Percentiles rank a stretch among this genome's conserved stretches.
These are phyloP conservation scores for Gelatoporia subvermispora DNA, from an alignment of 768 basidiomycete genomes.

Conservation along the genomic window DNA sequence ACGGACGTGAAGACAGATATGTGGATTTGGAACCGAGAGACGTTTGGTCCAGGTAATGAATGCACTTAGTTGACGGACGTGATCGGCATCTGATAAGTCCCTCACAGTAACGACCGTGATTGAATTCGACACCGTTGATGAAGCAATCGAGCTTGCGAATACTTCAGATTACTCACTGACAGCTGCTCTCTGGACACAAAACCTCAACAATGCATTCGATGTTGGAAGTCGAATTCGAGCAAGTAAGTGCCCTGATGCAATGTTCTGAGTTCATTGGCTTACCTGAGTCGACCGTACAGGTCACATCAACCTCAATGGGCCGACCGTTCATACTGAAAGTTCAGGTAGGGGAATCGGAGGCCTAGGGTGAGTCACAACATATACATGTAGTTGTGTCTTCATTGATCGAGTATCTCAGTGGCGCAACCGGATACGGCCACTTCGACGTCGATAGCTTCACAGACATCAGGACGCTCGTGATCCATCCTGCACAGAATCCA, in stretches of 20 bases:
- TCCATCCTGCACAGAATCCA: constrained; percentile 11
- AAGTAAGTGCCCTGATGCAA: constrained; percentile 24
- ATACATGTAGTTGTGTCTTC: background rate
- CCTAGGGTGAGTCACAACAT: constrained; percentile 36
- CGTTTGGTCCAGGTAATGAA: constrained; percentile 53
- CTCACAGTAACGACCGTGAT: constrained; percentile 39
- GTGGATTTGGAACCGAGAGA: constrained; percentile 52
- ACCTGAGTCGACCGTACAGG: constrained; percentile 28
- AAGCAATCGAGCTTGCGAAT: constrained; percentile 54
- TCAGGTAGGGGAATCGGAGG: constrained; percentile 32
- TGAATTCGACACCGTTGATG: constrained; percentile 43
- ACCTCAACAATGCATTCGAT: constrained; percentile 38
- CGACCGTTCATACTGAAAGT: constrained; percentile 43
- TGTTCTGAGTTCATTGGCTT: background rate
- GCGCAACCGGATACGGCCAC: constrained; percentile 18
- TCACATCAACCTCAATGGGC: constrained; percentile 50
- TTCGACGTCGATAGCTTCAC: constrained; percentile 22
- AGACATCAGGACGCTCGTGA: constrained; percentile 15
- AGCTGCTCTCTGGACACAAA: constrained; percentile 48
- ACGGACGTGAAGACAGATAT: constrained; percentile 44
- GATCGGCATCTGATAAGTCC: background rate
- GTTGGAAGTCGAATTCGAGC: constrained; percentile 45
- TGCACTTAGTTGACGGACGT: background rate
- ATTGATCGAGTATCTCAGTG: constrained; percentile 4
- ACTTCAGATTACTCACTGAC: constrained; percentile 46